phyloP scores from a whole-genome alignment of 2,329 filamentous ascomycete genomes.

The Gaeumannomyces tritici region DNA sequence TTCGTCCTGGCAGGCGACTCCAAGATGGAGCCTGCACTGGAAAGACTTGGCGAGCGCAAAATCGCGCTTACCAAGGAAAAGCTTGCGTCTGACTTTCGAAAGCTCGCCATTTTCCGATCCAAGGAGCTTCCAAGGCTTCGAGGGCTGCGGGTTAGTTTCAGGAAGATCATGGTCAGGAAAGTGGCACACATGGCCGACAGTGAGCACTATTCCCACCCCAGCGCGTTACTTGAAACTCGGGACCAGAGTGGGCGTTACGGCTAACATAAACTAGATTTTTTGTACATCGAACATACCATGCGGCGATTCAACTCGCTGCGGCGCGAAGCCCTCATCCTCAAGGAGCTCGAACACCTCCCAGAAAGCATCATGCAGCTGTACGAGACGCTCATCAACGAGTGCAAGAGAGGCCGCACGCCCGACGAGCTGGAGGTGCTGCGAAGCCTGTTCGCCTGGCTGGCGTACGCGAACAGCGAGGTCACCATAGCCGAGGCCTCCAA shows the following conservation, averaged over 20 bases:
- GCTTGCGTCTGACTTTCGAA: neutral
- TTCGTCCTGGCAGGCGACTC: neutral
- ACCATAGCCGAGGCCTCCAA: slow-evolving; percentile 3
- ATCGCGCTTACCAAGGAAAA: slow-evolving; percentile 1
- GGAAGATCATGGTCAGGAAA: neutral
- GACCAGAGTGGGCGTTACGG: too few relatives aligned
- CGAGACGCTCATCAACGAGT: slow-evolving; percentile 4
- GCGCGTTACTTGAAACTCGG: neutral
- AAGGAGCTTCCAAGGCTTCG: neutral
- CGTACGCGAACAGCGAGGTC: slow-evolving; percentile 5
- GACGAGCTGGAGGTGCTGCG: slow-evolving; percentile 3
- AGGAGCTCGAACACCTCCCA: slow-evolving; percentile 1
- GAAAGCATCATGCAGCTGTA: slow-evolving; percentile 3
- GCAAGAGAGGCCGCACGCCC: slow-evolving; percentile 2
- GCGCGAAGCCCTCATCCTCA: slow-evolving; percentile 2
- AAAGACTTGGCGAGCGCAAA: neutral
- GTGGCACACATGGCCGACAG: slow-evolving; percentile 2
- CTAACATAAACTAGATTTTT: neutral
- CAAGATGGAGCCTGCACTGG: neutral
- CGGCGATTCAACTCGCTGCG: slow-evolving; percentile 3
- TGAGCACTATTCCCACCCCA: neutral
- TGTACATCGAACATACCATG: slow-evolving; percentile 5
- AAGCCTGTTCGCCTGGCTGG: slow-evolving; percentile 6
- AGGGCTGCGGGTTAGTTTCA: neutral
- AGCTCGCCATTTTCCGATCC: neutral